phyloP scores from a whole-genome alignment of 257 asterid genomes.

The Leonotis leonurus region DNA sequence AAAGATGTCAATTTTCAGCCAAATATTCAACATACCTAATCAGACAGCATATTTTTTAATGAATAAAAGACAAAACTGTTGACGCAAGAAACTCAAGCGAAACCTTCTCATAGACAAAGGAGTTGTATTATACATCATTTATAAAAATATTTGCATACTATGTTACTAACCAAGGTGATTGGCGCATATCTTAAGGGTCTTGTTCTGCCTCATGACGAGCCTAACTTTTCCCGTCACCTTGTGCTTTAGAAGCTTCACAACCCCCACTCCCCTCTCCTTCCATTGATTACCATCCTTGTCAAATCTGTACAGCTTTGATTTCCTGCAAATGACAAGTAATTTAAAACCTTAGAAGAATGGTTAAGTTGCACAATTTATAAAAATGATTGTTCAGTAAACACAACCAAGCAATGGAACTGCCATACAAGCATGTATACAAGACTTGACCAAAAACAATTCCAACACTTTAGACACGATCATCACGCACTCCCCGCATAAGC shows the following conservation, averaged over 20 bases:
- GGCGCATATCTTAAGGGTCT: conserved; percentile 88
- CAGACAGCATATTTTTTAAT: neutral
- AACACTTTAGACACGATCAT: neutral
- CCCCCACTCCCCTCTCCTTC: conserved; percentile 93
- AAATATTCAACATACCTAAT: neutral
- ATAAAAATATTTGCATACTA: neutral
- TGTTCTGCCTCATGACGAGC: conserved; percentile 87
- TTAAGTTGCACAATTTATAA: no score
- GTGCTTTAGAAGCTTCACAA: conserved; percentile 72
- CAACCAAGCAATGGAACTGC: neutral
- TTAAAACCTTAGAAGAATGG: neutral
- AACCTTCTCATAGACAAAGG: neutral
- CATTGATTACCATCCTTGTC: conserved; percentile 78
- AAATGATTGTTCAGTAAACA: neutral
- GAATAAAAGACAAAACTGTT: neutral
- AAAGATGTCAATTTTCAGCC: conserved; percentile 1
- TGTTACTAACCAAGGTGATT: conserved; percentile 61
- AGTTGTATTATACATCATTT: neutral
- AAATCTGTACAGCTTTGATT: conserved; percentile 75
- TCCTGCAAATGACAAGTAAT: conserved; percentile 34
- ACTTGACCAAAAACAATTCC: neutral
- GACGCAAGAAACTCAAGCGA: neutral
- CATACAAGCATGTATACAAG: neutral
- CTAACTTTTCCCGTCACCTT: conserved; percentile 65
- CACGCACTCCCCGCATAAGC: neutral